phyloP scores from a whole-genome alignment of 306 rosid genomes.

The Lablab purpureus region DNA sequence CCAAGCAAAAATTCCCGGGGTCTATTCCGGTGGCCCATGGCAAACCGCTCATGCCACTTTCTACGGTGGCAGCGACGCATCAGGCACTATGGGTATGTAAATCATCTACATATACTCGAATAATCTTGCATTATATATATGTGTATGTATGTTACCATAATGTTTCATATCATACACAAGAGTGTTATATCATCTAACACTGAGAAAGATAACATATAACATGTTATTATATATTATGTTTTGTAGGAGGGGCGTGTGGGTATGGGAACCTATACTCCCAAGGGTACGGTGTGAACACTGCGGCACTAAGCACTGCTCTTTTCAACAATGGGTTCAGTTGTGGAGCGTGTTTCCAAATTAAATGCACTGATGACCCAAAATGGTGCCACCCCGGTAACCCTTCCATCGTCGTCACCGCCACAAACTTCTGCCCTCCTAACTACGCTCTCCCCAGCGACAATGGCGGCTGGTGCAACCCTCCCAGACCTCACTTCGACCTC shows the following conservation, averaged over 20 bases:
- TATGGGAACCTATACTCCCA: slow-evolving; percentile 40
- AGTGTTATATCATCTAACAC: too few relatives aligned
- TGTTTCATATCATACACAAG: neutral
- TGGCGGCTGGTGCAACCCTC: slow-evolving; percentile 97
- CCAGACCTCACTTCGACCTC: slow-evolving; percentile 84
- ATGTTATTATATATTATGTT: too few relatives aligned
- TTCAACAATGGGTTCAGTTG: slow-evolving; percentile 2
- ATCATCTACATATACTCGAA: too few relatives aligned
- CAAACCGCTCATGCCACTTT: slow-evolving; percentile 71
- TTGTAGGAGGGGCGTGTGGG: slow-evolving; percentile 38
- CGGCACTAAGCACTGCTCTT: slow-evolving; percentile 17
- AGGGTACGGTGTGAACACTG: slow-evolving; percentile 21
- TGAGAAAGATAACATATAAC: too few relatives aligned
- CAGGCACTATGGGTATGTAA: slow-evolving; percentile 71
- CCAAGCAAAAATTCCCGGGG: slow-evolving; percentile 50
- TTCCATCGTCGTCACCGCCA: slow-evolving; percentile 52
- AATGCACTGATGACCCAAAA: neutral
- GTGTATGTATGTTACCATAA: neutral
- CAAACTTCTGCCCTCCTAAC: slow-evolving; percentile 88
- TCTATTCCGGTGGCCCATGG: slow-evolving; percentile 59
- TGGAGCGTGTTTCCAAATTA: neutral
- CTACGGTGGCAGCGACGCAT: slow-evolving; percentile 73
- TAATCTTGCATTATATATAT: neutral
- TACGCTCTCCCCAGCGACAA: slow-evolving; percentile 72
- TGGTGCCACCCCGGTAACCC: slow-evolving; percentile 15